Percentiles rank a stretch among this genome's conserved stretches.
Conservation (phyloP, 2,329 filamentous ascomycete species). For the Colletotrichum karsti region DNA sequence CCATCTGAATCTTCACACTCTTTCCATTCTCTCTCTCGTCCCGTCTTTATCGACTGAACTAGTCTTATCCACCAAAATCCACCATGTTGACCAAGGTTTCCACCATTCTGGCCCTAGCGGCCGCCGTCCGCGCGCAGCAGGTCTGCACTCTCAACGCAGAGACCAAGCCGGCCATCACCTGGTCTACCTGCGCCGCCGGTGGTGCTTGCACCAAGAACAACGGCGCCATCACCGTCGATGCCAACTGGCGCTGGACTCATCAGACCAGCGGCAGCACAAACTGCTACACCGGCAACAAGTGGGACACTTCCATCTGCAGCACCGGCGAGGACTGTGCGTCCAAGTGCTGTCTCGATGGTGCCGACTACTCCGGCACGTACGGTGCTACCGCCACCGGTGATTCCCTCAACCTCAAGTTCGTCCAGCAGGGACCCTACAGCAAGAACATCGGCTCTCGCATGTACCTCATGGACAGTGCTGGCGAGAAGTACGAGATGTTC, state of each 20-base stretch:
- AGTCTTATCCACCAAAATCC: neutral
- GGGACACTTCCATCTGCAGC: slow-evolving; percentile 51
- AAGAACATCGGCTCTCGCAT: slow-evolving; percentile 64
- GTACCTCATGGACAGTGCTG: slow-evolving; percentile 69
- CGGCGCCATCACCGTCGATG: slow-evolving; percentile 63
- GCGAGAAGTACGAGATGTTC: slow-evolving; percentile 60
- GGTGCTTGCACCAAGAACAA: slow-evolving; percentile 58
- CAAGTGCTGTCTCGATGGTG: slow-evolving; percentile 63
- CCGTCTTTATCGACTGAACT: slow-evolving; percentile 1
- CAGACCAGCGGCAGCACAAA: slow-evolving; percentile 54
- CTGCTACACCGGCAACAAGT: slow-evolving; percentile 64
- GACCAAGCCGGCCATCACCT: slow-evolving; percentile 61
- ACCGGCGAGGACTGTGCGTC: slow-evolving; percentile 52
- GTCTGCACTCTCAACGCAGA: slow-evolving; percentile 58
- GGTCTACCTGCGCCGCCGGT: slow-evolving; percentile 59
- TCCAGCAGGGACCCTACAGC: slow-evolving; percentile 58
- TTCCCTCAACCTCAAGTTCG: slow-evolving; percentile 63
- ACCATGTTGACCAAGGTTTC: slow-evolving; percentile 37
- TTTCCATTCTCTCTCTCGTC: neutral
- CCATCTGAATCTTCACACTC: slow-evolving; percentile 6
- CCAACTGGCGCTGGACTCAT: slow-evolving; percentile 72
- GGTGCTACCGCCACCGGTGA: slow-evolving; percentile 61
- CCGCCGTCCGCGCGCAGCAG: slow-evolving; percentile 52
- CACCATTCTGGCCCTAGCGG: slow-evolving; percentile 46
- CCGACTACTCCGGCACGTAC: slow-evolving; percentile 60